Conservation (phyloP, 75 land plant genomes). For the Picea sitchensis region DNA sequence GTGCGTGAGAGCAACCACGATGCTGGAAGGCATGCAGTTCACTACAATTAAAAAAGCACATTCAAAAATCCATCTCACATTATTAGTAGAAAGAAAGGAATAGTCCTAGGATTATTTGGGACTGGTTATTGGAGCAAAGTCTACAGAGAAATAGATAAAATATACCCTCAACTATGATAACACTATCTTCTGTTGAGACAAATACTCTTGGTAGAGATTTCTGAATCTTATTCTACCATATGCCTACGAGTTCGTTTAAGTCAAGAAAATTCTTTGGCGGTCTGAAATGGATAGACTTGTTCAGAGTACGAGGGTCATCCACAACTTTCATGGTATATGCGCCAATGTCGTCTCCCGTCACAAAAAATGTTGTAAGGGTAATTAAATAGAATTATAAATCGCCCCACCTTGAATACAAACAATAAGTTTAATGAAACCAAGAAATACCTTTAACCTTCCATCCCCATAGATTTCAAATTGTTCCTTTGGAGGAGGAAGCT, state of each 20-base stretch:
- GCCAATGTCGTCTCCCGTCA: constrained; percentile 23
- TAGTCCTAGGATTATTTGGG: no score
- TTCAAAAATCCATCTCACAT: background rate
- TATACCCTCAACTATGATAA: constrained; percentile 17
- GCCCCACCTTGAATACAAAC: no score
- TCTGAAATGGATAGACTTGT: no score
- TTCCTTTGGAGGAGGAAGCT: constrained; percentile 9
- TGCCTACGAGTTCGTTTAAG: constrained; percentile 14
- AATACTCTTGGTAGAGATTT: constrained; percentile 1
- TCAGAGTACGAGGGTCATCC: no score
- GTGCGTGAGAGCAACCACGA: constrained; percentile 7
- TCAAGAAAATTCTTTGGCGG: constrained; percentile 7
- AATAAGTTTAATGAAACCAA: no score
- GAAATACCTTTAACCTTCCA: constrained; percentile 23
- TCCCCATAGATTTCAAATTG: constrained; percentile 19
- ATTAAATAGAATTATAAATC: no score
- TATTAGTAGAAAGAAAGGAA: background rate
- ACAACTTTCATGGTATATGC: background rate
- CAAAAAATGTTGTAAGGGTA: constrained; percentile 10
- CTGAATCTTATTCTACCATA: constrained; percentile 24
- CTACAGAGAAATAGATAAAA: no score
- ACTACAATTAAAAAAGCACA: constrained; percentile 5
- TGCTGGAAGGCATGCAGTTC: constrained; percentile 11
- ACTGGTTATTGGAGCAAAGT: background rate
- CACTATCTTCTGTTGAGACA: constrained; percentile 5